phyloP scores from a whole-genome alignment of 2,329 filamentous ascomycete genomes.

The Hymenoscyphus infarciens region DNA sequence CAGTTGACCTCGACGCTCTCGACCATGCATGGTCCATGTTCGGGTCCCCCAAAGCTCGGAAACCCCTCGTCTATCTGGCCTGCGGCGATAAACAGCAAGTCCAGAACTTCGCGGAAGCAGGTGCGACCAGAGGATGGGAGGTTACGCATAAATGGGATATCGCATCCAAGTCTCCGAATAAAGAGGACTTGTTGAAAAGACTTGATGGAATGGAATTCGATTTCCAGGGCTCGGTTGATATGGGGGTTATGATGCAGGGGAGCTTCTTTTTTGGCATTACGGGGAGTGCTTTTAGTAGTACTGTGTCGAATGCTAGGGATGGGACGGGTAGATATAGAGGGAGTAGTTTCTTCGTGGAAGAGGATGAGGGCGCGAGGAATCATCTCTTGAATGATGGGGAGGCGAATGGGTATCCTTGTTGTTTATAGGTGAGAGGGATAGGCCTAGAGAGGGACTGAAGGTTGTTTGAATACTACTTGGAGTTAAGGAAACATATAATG shows the following conservation, averaged over 20 bases:
- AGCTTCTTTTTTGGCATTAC: conserved; percentile 37
- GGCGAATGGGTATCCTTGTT: conserved; percentile 35
- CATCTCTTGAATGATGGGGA: conserved; percentile 37
- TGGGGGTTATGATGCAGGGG: conserved; percentile 35
- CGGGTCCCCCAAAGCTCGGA: conserved; percentile 20
- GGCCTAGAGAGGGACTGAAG: too few relatives aligned
- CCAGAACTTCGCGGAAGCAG: conserved; percentile 33
- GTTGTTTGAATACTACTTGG: neutral
- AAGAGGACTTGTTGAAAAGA: conserved; percentile 21
- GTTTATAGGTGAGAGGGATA: conserved; percentile 27
- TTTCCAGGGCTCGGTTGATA: conserved; percentile 37
- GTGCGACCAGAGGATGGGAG: conserved; percentile 34
- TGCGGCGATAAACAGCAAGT: conserved; percentile 37
- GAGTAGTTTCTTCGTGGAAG: conserved; percentile 31
- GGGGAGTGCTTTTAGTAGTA: conserved; percentile 37
- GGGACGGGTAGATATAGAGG: conserved; percentile 37
- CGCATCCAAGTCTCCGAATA: conserved; percentile 15
- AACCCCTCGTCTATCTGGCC: conserved; percentile 36
- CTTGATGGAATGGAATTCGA: conserved; percentile 36
- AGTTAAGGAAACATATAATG: neutral
- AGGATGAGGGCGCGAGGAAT: conserved; percentile 34
- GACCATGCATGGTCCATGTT: conserved; percentile 35
- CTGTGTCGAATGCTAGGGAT: conserved; percentile 36
- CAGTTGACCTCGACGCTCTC: conserved; percentile 36
- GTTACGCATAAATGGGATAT: conserved; percentile 38